Percentiles rank a stretch among this genome's conserved stretches.
These are phyloP conservation scores for Immersiporthe knoxdaviesiana DNA, from an alignment of 2,329 filamentous ascomycete genomes.

Conservation along the genomic window DNA sequence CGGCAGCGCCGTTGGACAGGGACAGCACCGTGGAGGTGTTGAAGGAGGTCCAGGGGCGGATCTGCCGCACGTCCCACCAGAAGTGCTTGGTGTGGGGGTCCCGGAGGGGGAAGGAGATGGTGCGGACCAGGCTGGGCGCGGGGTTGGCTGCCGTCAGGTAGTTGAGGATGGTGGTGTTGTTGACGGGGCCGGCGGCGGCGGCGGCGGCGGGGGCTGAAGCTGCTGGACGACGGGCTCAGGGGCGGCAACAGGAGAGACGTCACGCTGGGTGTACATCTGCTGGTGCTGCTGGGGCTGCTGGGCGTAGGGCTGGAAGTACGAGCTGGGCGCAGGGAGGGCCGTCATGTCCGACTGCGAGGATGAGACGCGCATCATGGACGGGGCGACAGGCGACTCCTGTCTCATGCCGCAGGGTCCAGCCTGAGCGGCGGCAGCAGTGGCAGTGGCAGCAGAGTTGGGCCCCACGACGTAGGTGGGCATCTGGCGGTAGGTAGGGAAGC, in stretches of 20 bases:
- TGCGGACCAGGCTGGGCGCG: slow-evolving; percentile 78
- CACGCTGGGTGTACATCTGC: slow-evolving; percentile 49
- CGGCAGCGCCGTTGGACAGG: slow-evolving; percentile 70
- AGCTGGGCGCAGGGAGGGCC: slow-evolving; percentile 29
- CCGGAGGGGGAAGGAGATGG: slow-evolving; percentile 69
- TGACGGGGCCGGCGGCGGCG: slow-evolving; percentile 44
- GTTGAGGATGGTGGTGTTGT: slow-evolving; percentile 71
- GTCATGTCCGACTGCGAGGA: slow-evolving; percentile 39
- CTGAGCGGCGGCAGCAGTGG: slow-evolving; percentile 27
- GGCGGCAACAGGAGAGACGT: slow-evolving; percentile 46
- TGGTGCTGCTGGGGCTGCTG: slow-evolving; percentile 33
- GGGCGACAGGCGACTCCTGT: slow-evolving; percentile 34
- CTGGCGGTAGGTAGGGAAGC: slow-evolving; percentile 83
- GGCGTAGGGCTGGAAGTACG: slow-evolving; percentile 47
- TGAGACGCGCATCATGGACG: slow-evolving; percentile 34
- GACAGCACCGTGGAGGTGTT: slow-evolving; percentile 70
- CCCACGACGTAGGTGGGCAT: slow-evolving; percentile 60
- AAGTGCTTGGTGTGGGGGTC: slow-evolving; percentile 78
- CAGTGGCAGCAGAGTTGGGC: slow-evolving; percentile 19
- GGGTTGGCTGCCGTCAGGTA: slow-evolving; percentile 83
- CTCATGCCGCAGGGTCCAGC: slow-evolving; percentile 35
- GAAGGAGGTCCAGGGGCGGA: slow-evolving; percentile 83
- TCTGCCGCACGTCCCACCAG: slow-evolving; percentile 94
- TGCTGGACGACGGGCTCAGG: slow-evolving; percentile 37
- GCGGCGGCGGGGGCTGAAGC: slow-evolving; percentile 40